These are phyloP conservation scores for Tricharina praecox DNA, from an alignment of 495 filamentous ascomycete genomes.

Conservation along the genomic window DNA sequence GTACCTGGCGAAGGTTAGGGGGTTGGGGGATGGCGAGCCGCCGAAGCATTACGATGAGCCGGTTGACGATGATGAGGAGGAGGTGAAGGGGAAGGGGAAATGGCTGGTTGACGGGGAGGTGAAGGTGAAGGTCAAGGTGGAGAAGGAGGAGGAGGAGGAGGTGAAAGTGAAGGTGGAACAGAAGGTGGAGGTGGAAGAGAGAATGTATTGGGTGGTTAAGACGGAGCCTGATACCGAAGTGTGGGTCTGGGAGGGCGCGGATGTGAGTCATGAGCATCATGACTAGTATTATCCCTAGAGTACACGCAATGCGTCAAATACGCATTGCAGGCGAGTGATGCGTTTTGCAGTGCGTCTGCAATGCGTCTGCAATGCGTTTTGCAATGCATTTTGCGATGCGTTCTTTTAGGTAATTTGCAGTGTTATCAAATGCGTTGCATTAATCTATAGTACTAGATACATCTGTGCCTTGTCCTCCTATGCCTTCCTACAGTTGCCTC, in stretches of 20 bases:
- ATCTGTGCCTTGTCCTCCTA: no score
- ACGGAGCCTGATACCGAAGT: slow-evolving; percentile 6
- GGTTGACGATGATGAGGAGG: neutral
- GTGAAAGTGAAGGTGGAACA: neutral
- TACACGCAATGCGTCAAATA: no score
- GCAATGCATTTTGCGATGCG: no score
- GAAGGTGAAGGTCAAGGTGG: neutral
- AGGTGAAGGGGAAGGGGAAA: slow-evolving; percentile 1
- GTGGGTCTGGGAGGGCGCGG: slow-evolving; percentile 9
- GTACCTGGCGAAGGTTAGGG: slow-evolving; percentile 1
- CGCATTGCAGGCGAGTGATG: no score
- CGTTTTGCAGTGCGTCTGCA: no score
- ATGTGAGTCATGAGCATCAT: no score
- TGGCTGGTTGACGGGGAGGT: neutral
- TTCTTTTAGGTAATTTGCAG: no score
- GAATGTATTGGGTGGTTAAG: slow-evolving; percentile 9
- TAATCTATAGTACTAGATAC: no score
- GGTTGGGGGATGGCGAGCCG: slow-evolving; percentile 5
- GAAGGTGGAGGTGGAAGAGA: neutral
- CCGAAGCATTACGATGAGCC: neutral
- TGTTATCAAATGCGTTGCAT: no score
- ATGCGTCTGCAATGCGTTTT: no score
- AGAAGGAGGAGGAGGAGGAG: neutral
- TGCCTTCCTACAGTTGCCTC: no score
- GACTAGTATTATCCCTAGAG: no score